A percentile compares a stretch with the other conserved stretches of the same genome.
Conservation (phyloP, 805 yeast species). For the Sugiyamaella boreocaroliniensis region DNA sequence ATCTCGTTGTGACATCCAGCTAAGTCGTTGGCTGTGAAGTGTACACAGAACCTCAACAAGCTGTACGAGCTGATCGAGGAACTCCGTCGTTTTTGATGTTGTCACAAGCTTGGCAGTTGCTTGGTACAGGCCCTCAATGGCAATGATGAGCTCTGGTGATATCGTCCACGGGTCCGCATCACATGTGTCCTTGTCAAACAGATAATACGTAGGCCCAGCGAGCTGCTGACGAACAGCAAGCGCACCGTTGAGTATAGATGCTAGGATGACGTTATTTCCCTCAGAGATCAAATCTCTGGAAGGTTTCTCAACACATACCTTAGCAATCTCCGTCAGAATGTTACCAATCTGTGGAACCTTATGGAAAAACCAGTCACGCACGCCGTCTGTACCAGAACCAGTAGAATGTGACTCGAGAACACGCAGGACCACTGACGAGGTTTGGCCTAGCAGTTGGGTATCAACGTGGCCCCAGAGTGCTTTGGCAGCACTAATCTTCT, state of each 20-base stretch:
- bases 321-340: conserved; percentile 4
- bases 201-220: conserved; percentile 13
- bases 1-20: conserved; percentile 8
- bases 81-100: not conserved
- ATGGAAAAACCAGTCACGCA: conserved; percentile 18
- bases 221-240: conserved; percentile 12
- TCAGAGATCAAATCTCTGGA: conserved; percentile 7
- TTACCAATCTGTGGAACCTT: conserved; percentile 8
- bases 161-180: conserved; percentile 27
- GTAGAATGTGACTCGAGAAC: not conserved
- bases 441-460: conserved; percentile 2
- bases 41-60: conserved; percentile 40
- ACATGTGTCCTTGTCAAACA: conserved; percentile 8
- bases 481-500: conserved; percentile 44
- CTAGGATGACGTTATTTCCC: conserved; percentile 13
- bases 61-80: conserved; percentile 25
- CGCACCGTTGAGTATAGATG: conserved; percentile 16
- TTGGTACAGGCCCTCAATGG: conserved; percentile 22
- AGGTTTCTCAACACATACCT: not conserved
- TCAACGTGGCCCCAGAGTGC: conserved; percentile 34
- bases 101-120: conserved; percentile 19
- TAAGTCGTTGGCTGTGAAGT: conserved; percentile 18
- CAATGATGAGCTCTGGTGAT: conserved; percentile 17
- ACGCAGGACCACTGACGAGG: not conserved
- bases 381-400: conserved; percentile 5